phyloP scores from a whole-genome alignment of 257 asterid genomes.

The Salvia hispanica region DNA sequence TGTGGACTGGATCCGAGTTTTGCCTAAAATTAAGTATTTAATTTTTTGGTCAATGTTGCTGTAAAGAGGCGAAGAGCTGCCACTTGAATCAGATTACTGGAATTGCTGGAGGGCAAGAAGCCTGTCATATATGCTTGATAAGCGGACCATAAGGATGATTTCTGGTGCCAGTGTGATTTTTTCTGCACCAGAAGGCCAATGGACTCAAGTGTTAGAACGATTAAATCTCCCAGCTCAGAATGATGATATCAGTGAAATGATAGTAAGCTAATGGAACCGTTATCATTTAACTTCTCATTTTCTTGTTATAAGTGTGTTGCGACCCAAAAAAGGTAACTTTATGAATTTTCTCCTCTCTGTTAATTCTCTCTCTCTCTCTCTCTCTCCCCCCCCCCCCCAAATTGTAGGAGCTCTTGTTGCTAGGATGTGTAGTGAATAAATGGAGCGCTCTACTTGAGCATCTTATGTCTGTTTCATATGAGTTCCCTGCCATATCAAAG shows the following conservation, averaged over 20 bases:
- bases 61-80: constrained; percentile 54
- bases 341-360: constrained; percentile 7
- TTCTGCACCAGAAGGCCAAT: constrained; percentile 62
- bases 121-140: constrained; percentile 74
- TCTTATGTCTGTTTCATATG: constrained; percentile 52
- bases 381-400: neutral
- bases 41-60: constrained; percentile 25
- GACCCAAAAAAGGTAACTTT: neutral
- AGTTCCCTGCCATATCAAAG: constrained; percentile 48
- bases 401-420: constrained; percentile 65
- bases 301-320: neutral
- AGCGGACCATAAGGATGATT: constrained; percentile 69
- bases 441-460: constrained; percentile 62
- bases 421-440: constrained; percentile 59
- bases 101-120: constrained; percentile 61
- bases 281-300: constrained; percentile 2
- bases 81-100: constrained; percentile 52
- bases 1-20: neutral
- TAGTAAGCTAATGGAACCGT: constrained; percentile 50
- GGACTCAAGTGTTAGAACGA: constrained; percentile 63
- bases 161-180: constrained; percentile 74
- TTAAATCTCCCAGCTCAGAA: constrained; percentile 43
- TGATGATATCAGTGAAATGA: constrained; percentile 45
- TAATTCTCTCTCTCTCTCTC: constrained; percentile 6
- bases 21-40: neutral